phyloP scores from a whole-genome alignment of 108 stramenopile species.

The Nannochloropsis granulata region DNA sequence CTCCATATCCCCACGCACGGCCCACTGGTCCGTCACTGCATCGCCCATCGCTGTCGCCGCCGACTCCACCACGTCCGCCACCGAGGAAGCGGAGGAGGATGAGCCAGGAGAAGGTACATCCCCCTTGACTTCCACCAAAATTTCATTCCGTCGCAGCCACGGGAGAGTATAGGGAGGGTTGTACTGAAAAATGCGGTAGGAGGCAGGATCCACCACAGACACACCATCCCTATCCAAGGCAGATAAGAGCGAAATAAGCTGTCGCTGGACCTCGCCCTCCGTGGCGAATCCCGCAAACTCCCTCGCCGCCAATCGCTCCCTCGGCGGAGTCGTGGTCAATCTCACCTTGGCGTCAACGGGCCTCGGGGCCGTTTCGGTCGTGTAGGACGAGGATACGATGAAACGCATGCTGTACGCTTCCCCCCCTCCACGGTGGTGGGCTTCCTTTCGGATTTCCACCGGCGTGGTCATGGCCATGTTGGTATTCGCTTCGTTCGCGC shows the following conservation, averaged over 20 bases:
- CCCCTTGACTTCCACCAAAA: slow-evolving; percentile 37
- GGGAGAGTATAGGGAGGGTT: slow-evolving; percentile 90
- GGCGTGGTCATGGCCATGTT: slow-evolving; percentile 92
- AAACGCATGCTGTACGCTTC: slow-evolving; percentile 51
- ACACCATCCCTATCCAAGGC: slow-evolving; percentile 51
- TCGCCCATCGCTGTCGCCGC: no score
- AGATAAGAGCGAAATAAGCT: slow-evolving; percentile 41
- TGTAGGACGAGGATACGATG: slow-evolving; percentile 64
- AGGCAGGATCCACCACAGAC: slow-evolving; percentile 43
- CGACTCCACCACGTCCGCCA: no score
- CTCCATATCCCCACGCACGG: neutral
- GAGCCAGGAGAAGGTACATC: neutral
- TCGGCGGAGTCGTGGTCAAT: slow-evolving; percentile 36
- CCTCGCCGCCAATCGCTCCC: slow-evolving; percentile 48
- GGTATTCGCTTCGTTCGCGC: slow-evolving; percentile 57
- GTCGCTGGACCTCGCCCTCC: slow-evolving; percentile 45
- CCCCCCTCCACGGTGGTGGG: neutral
- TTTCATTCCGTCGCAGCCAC: slow-evolving; percentile 76
- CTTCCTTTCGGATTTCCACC: slow-evolving; percentile 36
- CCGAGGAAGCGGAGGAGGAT: no score
- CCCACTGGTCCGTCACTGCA: no score
- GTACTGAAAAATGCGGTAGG: slow-evolving; percentile 66
- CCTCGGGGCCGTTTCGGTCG: slow-evolving; percentile 51
- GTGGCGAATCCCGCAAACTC: slow-evolving; percentile 70
- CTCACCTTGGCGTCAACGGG: slow-evolving; percentile 53